phyloP scores from a whole-genome alignment of 257 asterid species.

The Nicotiana tomentosiformis region DNA sequence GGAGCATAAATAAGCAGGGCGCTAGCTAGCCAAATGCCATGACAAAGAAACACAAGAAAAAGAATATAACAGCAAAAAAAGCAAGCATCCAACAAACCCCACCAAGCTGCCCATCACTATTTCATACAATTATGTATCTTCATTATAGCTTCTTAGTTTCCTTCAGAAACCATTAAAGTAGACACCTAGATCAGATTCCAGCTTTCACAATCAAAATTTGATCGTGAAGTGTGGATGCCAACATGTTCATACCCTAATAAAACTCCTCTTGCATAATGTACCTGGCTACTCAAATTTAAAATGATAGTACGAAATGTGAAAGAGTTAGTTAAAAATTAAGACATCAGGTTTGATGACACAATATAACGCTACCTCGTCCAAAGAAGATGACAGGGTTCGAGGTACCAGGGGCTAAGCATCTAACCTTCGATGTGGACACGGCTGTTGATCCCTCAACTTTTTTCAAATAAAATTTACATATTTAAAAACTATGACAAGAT shows the following conservation, averaged over 20 bases:
- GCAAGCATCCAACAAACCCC: neutral
- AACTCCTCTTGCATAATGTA: neutral
- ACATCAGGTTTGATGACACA: neutral
- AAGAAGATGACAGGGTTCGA: neutral
- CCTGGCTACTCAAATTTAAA: neutral
- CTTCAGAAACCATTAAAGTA: neutral
- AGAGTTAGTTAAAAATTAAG: neutral
- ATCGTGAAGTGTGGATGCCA: neutral
- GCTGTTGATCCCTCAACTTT: neutral
- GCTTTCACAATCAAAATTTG: neutral
- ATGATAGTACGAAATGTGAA: neutral
- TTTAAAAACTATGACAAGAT: neutral
- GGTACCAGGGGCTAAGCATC: neutral
- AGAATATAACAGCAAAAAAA: neutral
- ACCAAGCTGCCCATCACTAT: neutral
- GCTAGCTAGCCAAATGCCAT: neutral
- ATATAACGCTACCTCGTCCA: neutral
- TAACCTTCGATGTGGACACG: neutral
- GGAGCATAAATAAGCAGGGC: neutral
- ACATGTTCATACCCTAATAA: neutral
- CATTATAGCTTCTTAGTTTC: neutral
- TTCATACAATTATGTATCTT: neutral
- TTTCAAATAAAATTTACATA: neutral
- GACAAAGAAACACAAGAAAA: neutral
- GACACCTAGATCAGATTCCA: neutral